phyloP scores from a whole-genome alignment of 1,284 basidiomycete species.

The Papiliotrema nemorosa region DNA sequence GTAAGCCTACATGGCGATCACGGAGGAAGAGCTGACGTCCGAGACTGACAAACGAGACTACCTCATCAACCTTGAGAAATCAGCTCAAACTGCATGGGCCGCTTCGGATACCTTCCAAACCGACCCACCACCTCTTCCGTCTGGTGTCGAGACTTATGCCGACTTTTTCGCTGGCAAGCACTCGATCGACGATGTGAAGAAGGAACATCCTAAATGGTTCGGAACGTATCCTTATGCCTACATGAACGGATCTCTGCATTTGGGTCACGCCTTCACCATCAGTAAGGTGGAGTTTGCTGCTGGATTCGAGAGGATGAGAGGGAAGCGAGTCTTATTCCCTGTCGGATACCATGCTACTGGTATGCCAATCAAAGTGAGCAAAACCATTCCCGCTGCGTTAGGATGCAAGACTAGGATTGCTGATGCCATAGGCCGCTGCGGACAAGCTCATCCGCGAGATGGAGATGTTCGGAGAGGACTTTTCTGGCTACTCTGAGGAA shows the following conservation, averaged over 20 bases:
- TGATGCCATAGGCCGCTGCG: conserved; percentile 66
- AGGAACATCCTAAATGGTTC: conserved; percentile 90
- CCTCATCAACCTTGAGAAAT: conserved; percentile 74
- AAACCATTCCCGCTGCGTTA: conserved; percentile 12
- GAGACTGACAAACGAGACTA: conserved; percentile 91
- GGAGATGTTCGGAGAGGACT: conserved; percentile 89
- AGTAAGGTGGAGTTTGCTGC: conserved; percentile 97
- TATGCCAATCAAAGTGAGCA: conserved; percentile 96
- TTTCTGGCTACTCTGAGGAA: conserved; percentile 66
- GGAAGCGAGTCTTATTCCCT: conserved; percentile 91
- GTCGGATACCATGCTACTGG: conserved; percentile 96
- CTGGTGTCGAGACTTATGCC: conserved; percentile 61
- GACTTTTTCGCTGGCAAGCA: conserved; percentile 52
- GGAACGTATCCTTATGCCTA: conserved; percentile 94
- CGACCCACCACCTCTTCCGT: conserved; percentile 68
- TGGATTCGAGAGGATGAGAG: conserved; percentile 92
- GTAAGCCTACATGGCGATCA: conserved; percentile 14
- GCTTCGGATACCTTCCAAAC: conserved; percentile 65
- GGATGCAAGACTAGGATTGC: neutral
- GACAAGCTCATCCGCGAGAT: conserved; percentile 98
- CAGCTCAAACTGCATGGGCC: conserved; percentile 78
- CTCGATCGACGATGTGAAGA: conserved; percentile 50
- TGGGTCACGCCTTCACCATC: conserved; percentile 97
- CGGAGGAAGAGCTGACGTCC: conserved; percentile 11
- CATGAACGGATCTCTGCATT: conserved; percentile 97